Conservation (phyloP, 768 basidiomycete species). For the Suillus hirtellus region DNA sequence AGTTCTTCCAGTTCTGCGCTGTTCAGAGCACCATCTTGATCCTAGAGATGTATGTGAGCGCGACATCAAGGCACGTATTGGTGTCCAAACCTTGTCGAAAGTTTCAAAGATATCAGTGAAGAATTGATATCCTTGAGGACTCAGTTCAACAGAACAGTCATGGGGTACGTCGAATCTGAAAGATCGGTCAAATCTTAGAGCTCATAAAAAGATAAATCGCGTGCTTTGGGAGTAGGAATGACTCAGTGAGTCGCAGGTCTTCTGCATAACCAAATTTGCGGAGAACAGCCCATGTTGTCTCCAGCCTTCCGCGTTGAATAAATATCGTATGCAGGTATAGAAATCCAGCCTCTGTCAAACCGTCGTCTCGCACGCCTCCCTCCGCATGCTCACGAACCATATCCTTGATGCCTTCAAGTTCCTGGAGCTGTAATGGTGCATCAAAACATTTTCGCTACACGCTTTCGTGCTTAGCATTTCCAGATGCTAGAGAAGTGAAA, state of each 20-base stretch:
- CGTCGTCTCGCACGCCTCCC: constrained; percentile 72
- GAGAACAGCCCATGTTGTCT: constrained; percentile 97
- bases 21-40: constrained; percentile 93
- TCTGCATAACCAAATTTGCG: constrained; percentile 96
- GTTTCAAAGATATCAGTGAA: constrained; percentile 95
- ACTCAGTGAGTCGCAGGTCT: constrained; percentile 85
- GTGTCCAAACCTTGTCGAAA: constrained; percentile 75
- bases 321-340: constrained; percentile 94
- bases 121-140: constrained; percentile 93
- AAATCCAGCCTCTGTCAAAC: constrained; percentile 91
- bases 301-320: constrained; percentile 91
- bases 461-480: constrained; percentile 12
- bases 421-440: constrained; percentile 86
- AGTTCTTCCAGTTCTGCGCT: constrained; percentile 79
- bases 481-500: background rate
- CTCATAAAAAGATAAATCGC: constrained; percentile 28
- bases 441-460: constrained; percentile 91
- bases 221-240: constrained; percentile 86
- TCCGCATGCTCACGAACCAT: constrained; percentile 83
- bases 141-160: constrained; percentile 95
- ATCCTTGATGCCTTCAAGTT: constrained; percentile 94
- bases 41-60: constrained; percentile 45
- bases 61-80: background rate
- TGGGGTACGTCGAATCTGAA: constrained; percentile 86
- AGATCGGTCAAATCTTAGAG: constrained; percentile 17